phyloP scores from a whole-genome alignment of 768 basidiomycete species.

The Kwoniella dendrophila region DNA sequence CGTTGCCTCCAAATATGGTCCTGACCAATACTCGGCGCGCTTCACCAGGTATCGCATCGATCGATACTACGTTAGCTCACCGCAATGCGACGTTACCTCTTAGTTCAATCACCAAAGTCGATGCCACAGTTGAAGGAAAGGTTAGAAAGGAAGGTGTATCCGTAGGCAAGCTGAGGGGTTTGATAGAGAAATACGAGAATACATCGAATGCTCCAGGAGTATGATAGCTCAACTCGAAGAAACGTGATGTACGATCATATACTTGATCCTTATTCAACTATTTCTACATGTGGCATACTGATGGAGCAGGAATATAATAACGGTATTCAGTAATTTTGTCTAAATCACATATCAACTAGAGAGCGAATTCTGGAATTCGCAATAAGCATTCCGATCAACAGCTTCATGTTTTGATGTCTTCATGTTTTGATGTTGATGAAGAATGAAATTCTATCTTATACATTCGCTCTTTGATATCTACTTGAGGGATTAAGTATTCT shows the following conservation, averaged over 20 bases:
- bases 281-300: too few relatives aligned
- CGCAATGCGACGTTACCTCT: too few relatives aligned
- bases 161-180: background rate
- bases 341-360: too few relatives aligned
- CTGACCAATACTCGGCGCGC: background rate
- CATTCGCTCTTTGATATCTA: background rate
- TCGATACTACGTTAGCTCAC: background rate
- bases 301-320: too few relatives aligned
- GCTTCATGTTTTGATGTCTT: background rate
- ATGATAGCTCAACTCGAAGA: too few relatives aligned
- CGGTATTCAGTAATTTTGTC: too few relatives aligned
- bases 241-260: too few relatives aligned
- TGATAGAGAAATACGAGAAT: background rate
- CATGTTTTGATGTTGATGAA: background rate
- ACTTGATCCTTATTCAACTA: too few relatives aligned
- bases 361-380: too few relatives aligned
- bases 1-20: background rate
- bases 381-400: too few relatives aligned
- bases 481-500: too few relatives aligned
- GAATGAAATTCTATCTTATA: background rate
- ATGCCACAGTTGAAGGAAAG: background rate
- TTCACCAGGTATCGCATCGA: background rate
- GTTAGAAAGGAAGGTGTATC: background rate
- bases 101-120: background rate
- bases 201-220: too few relatives aligned